These are phyloP conservation scores for Claviceps humidiphila DNA, from an alignment of 2,329 filamentous ascomycete species.

Conservation along the genomic window DNA sequence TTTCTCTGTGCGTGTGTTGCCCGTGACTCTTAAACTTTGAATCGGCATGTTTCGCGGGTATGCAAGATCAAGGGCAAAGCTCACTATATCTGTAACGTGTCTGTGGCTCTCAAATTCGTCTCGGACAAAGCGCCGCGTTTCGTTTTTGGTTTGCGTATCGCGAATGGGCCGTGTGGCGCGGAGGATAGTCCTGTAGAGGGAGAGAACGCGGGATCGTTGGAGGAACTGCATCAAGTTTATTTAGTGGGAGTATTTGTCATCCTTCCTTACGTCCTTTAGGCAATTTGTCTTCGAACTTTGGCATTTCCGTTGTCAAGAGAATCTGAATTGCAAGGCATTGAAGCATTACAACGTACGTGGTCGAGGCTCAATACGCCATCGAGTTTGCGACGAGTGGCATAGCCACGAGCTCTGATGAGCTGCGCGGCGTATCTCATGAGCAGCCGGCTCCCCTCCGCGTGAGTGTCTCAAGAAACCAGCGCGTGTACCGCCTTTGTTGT, in stretches of 20 bases:
- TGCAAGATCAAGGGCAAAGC: conserved; percentile 12
- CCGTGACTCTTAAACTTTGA: no score
- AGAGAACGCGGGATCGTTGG: conserved; percentile 39
- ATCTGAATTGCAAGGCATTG: no score
- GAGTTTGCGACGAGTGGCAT: conserved; percentile 21
- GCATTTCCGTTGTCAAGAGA: no score
- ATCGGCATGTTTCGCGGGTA: no score
- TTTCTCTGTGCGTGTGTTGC: neutral
- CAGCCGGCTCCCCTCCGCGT: no score
- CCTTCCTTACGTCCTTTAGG: neutral
- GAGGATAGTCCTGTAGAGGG: conserved; percentile 45
- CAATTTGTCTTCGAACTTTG: neutral
- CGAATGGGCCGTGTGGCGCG: conserved; percentile 39
- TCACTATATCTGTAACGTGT: conserved; percentile 40
- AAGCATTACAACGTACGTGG: conserved; percentile 29
- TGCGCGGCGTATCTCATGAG: conserved; percentile 13
- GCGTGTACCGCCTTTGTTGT: no score
- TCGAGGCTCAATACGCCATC: conserved; percentile 39
- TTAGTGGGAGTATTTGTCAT: neutral
- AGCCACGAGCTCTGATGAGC: conserved; percentile 19
- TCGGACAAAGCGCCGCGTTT: conserved; percentile 43
- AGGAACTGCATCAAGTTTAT: conserved; percentile 34
- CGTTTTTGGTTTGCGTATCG: conserved; percentile 37
- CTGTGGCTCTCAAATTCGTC: conserved; percentile 49
- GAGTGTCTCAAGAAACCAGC: no score